Evolutionary conservation across 805 yeast genomes (phyloP).

Genomic region (Ogataea siamensis): DNA sequence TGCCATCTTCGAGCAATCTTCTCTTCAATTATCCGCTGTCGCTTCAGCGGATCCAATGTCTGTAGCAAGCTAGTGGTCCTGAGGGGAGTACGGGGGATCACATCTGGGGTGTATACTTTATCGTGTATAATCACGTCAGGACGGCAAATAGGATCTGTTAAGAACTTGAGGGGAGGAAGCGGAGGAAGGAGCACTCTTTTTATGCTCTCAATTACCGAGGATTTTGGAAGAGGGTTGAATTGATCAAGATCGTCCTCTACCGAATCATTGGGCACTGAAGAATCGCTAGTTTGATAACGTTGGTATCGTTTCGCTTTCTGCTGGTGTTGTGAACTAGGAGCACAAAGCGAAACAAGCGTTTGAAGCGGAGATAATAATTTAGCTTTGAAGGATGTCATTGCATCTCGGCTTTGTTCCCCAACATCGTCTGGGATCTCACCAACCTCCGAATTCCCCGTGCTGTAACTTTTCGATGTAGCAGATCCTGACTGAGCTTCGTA

Average conservation of each 20-base stretch:
- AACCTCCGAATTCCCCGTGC: constrained; percentile 15
- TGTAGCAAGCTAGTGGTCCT: constrained; percentile 29
- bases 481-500: constrained; percentile 25
- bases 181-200: constrained; percentile 78
- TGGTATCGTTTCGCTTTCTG: constrained; percentile 24
- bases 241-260: constrained; percentile 17
- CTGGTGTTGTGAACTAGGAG: constrained; percentile 32
- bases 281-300: constrained; percentile 32
- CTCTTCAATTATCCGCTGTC: constrained; percentile 60
- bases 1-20: constrained; percentile 89
- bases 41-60: constrained; percentile 34
- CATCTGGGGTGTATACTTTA: constrained; percentile 67
- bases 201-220: constrained; percentile 78
- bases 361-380: constrained; percentile 40
- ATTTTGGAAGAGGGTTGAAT: constrained; percentile 49
- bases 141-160: constrained; percentile 65
- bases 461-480: constrained; percentile 8
- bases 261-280: constrained; percentile 4
- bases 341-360: constrained; percentile 44
- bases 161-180: constrained; percentile 63
- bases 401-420: constrained; percentile 10
- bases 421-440: constrained; percentile 34
- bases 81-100: constrained; percentile 30
- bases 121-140: constrained; percentile 75
- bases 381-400: constrained; percentile 22